Evolutionary conservation across 2,329 filamentous ascomycete genomes (phyloP), one percentile per base, ranked within the genome.

Genomic region (Colletotrichum sp.): DNA sequence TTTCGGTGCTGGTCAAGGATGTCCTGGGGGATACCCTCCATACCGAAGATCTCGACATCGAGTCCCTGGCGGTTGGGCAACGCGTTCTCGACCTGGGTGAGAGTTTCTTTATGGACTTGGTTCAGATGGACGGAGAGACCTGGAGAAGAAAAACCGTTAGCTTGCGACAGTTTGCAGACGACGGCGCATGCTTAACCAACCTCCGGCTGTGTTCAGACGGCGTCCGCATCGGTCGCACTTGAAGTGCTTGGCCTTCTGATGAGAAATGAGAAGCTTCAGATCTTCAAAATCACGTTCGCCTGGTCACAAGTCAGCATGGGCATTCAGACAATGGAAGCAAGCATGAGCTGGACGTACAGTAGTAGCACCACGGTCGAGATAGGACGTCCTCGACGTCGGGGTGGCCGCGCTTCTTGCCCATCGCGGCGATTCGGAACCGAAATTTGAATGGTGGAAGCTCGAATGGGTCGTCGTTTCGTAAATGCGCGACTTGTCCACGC

Each of bases 231-330:
- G 89, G 80, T 98, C 95, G 87, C 97, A 99, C 86, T 98, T 98
- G 90, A 98, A 98, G 85, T 99, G 97, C 86, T 98, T 98, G n/a
- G 96, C 96, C 84, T 98, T 98, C 83, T 98, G 97, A 85, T 99
- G 97, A 73, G 95, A 96, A 80, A 98, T 97, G 78, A 99, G 92
- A 80, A 98, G 96, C 88, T 98, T 98, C 62, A 98, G 85, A 84
- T 99, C 97, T 84, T 98, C 96, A 83, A 98, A 99, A 86, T 98
- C 96, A 87, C 96, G 94, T 86, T 99, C 97, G 86, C 91, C 91
- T 93, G 71, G 38, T 26, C 24, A 21, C 16, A 55, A 81, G 83
- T 81, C 73, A 82, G 76, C 61, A 70, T 26, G 30, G 62, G 64
- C 30, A 24, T 68, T 34, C 28, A 34, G 13, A 26, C 6, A 16